These are phyloP conservation scores for Morella rubra DNA, from an alignment of 306 rosid species.

Conservation along the genomic window DNA sequence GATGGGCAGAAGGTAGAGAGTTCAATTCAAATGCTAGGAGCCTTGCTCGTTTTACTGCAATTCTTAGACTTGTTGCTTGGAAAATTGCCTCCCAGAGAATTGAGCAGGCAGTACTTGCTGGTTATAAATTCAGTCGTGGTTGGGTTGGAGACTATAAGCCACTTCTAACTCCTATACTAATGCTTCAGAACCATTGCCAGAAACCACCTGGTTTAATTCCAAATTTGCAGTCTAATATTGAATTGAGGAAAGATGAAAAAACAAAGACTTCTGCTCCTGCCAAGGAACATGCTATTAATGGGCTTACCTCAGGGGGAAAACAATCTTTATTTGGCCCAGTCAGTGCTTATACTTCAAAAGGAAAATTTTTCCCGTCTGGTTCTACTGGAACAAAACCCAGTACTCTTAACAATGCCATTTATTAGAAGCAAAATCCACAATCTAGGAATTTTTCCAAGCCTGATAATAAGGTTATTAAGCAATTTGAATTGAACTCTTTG, in stretches of 20 bases:
- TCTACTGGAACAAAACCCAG: conserved; percentile 49
- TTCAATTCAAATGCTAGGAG: conserved; percentile 60
- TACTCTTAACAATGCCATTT: conserved; percentile 35
- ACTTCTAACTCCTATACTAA: conserved; percentile 82
- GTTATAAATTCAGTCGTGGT: conserved; percentile 87
- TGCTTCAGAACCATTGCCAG: conserved; percentile 55
- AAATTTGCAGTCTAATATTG: conserved; percentile 40
- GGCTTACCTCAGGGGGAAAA: conserved; percentile 45
- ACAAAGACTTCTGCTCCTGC: conserved; percentile 45
- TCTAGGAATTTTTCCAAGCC: conserved; percentile 48
- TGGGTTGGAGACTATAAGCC: conserved; percentile 99
- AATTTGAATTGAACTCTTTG: conserved; percentile 72
- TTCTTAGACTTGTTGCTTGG: conserved; percentile 91
- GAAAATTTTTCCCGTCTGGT: conserved; percentile 51
- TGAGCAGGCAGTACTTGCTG: conserved; percentile 80
- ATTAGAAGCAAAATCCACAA: conserved; percentile 50
- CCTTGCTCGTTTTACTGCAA: conserved; percentile 92
- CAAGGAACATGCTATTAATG: conserved; percentile 40
- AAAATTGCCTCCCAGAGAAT: conserved; percentile 85
- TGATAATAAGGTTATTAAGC: conserved; percentile 57
- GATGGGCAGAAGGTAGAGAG: conserved; percentile 55
- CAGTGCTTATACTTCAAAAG: conserved; percentile 50
- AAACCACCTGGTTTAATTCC: conserved; percentile 48
- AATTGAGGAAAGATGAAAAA: conserved; percentile 47
- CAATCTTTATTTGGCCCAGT: conserved; percentile 39